Evolutionary conservation across 805 yeast species (phyloP).

Genomic region (Hanseniaspora hatyaiensis): DNA sequence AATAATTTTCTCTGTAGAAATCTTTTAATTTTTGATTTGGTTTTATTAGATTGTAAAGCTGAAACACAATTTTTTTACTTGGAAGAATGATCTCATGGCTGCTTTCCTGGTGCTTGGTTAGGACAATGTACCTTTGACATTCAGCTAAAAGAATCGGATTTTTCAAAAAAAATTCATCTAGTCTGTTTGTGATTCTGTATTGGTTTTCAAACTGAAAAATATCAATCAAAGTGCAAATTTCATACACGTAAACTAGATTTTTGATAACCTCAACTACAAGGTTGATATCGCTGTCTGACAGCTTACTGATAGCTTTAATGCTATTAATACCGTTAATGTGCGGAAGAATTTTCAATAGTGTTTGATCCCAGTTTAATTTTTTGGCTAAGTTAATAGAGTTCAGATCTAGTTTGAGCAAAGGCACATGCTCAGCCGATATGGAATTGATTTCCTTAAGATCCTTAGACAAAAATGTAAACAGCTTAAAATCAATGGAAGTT

Average conservation of each 20-base stretch:
- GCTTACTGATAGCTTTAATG: slow-evolving; percentile 57
- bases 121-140: slow-evolving; percentile 65
- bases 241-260: slow-evolving; percentile 80
- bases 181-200: slow-evolving; percentile 77
- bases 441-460: slow-evolving; percentile 64
- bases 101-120: slow-evolving; percentile 15
- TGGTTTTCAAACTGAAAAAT: slow-evolving; percentile 80
- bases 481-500: slow-evolving; percentile 80
- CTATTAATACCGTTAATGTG: slow-evolving; percentile 82
- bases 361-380: slow-evolving; percentile 95
- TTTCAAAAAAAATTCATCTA: slow-evolving; percentile 51
- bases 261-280: slow-evolving; percentile 79
- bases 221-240: slow-evolving; percentile 62
- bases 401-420: slow-evolving; percentile 74
- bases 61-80: slow-evolving; percentile 54
- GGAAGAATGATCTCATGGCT: slow-evolving; percentile 34
- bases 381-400: slow-evolving; percentile 39
- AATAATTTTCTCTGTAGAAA: slow-evolving; percentile 66
- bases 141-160: slow-evolving; percentile 60
- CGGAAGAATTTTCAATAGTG: slow-evolving; percentile 79
- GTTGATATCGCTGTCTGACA: slow-evolving; percentile 69
- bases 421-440: slow-evolving; percentile 74
- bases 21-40: slow-evolving; percentile 67
- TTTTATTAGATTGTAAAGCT: slow-evolving; percentile 61
- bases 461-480: slow-evolving; percentile 60